Base-by-base conservation (phyloP, 257 asterid genomes). In the Solanum arcanum region DNA sequence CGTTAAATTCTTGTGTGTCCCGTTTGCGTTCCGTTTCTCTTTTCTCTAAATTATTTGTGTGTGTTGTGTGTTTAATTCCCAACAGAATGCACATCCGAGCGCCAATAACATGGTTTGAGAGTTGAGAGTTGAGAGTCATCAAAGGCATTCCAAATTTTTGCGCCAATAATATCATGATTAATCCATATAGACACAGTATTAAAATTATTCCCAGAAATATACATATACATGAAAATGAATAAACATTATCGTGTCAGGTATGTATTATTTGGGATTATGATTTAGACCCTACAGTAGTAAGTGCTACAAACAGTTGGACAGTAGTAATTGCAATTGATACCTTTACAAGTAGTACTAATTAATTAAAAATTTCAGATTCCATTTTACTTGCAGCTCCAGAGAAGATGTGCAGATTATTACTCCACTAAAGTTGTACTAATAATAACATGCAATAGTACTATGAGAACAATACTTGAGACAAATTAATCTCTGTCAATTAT, bases 401-500 rank as follows among this genome's bases (percentile, higher is more conserved):
- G 44, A 86, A 83, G 88, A 87, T 66, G 46, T 33, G 87, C 87
- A 85, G 39, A 49, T 39, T 44, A 29, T n/a, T 42, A 70, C 80
- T 66, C 13, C 62, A 29, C 25, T 18, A 41, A 62, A 64, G 20
- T 80, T 47, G 85, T 80, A 47, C 87, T 13, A 84, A 62, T 12
- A 84, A 49, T 84, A 68, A 66, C 66, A 66, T 84, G 80, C 44
- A 84, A 11, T 12, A 66, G 25, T 37, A 60, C 46, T 25, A 14
- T 82, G 35, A 33, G 70, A 87, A 89, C 91, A 82, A 14, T 62
- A 49, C 82, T 78, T 42, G 49, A 83, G 89, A 85, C 91, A 89
- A 86, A 29, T 20, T 29, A 15, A 73, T 35, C 80, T 73, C 80
- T 73, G 80, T 20, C 47, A 73, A 73, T 73, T 35, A 73, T 47